Evolutionary conservation across 2,329 filamentous ascomycete genomes (phyloP), one percentile per base, ranked within the genome.

Genomic region (Talaromyces sp.): DNA sequence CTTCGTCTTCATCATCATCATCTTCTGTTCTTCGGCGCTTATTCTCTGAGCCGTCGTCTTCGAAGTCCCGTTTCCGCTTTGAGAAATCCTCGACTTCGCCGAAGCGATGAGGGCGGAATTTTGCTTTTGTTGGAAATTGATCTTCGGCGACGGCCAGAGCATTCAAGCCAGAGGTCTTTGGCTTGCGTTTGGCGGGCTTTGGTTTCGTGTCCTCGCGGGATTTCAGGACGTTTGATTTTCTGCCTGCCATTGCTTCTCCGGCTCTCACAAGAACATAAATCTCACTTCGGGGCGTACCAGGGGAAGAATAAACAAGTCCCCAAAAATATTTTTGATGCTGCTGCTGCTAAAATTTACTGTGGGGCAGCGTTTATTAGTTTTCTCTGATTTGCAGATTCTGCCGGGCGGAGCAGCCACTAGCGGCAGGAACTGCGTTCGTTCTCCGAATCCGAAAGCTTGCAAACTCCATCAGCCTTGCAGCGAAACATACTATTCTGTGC

Each of bases 81-180:
- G 71, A 70, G 22, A 79, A 77, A 36, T 84, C 79, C 17, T 81
- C 79, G 6, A 86, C 77, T 65, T 84, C 81, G 51, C 87, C 87
- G 10, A 89, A 76, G 28, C 87, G 82, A 72, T 83, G 81, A 63
- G 79, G 78, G 64, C 82, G 80, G 53, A 88, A 77, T 67, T 82
- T 84, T 8, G 77, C 63, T 62, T 78, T 79, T 19, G 83, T 81
- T 4, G 83, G 81, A 64, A 81, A 77, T 64, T 85, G 75, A 63
- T 82, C 76, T 63, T 84, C 81, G n/a, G 88, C 88, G 67, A 88
- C 87, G 28, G 87, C 78, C 65, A 88, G 84, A 25, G 88, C 88
- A 73, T 90, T 82, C 42, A 87, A 77, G 9, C 78, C 79, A 62
- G 84, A 80, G 66, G 67, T 69, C 44, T 66, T 69, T 55, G 75